Conservation (phyloP, 306 rosid species). For the Datisca glomerata region DNA sequence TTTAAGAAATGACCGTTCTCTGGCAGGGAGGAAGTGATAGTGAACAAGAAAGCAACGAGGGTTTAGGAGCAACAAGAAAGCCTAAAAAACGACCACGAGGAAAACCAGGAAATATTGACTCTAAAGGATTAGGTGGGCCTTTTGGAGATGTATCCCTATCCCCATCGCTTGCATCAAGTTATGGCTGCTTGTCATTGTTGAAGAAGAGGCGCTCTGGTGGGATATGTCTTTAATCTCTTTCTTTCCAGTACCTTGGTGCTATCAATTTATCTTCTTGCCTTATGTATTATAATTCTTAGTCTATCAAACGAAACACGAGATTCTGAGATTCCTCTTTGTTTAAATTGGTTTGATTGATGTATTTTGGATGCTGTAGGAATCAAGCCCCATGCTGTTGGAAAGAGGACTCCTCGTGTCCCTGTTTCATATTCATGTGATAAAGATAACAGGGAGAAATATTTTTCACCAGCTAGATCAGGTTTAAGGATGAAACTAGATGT, state of each 20-base stretch:
- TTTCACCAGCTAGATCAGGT: conserved; percentile 49
- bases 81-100: conserved; percentile 50
- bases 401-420: conserved; percentile 91
- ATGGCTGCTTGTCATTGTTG: conserved; percentile 74
- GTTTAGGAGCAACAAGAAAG: conserved; percentile 36
- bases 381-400: conserved; percentile 78
- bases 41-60: conserved; percentile 62
- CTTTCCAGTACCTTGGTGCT: too few species aligned
- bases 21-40: conserved; percentile 88
- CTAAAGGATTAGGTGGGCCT: conserved; percentile 41
- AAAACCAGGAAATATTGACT: conserved; percentile 28
- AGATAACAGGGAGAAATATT: conserved; percentile 40
- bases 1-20: conserved; percentile 15
- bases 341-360: too few species aligned
- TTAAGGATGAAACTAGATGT: conserved; percentile 34
- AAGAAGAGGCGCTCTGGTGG: conserved; percentile 72
- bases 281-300: too few species aligned
- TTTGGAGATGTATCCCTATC: conserved; percentile 52
- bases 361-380: conserved; percentile 38
- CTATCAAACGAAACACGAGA: too few species aligned
- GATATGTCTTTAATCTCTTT: conserved; percentile 19
- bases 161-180: conserved; percentile 46
- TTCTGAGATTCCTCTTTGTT: too few species aligned
- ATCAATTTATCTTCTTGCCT: neutral
- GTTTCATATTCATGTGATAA: conserved; percentile 49